Evolutionary conservation across 1,284 basidiomycete species (phyloP).

Genomic region (Phenoliferia sp.): DNA sequence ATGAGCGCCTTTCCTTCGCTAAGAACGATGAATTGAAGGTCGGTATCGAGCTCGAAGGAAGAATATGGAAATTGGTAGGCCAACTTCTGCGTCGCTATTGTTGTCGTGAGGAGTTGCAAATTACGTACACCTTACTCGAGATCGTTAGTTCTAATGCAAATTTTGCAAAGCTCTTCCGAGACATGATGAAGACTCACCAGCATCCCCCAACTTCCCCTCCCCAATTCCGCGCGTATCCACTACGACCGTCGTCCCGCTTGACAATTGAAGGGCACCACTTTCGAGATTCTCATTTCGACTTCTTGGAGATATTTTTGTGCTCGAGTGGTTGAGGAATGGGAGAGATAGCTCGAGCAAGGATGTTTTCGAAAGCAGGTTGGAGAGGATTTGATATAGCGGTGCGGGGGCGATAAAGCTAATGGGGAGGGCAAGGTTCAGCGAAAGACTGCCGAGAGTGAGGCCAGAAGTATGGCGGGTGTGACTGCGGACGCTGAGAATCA

Average conservation of each 20-base stretch:
- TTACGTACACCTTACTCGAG: slow-evolving; percentile 59
- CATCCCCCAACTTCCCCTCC: slow-evolving; percentile 34
- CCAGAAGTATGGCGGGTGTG: slow-evolving; percentile 60
- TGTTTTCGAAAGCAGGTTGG: slow-evolving; percentile 52
- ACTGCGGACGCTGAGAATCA: slow-evolving; percentile 44
- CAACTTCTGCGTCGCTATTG: slow-evolving; percentile 64
- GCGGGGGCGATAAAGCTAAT: slow-evolving; percentile 42
- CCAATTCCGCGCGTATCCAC: slow-evolving; percentile 47
- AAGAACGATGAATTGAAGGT: slow-evolving; percentile 61
- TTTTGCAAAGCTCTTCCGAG: too few relatives aligned
- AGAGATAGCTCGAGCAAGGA: slow-evolving; percentile 49
- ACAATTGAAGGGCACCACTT: slow-evolving; percentile 68
- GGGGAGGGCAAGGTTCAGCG: slow-evolving; percentile 57
- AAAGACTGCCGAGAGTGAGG: slow-evolving; percentile 63
- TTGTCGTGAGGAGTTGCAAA: slow-evolving; percentile 62
- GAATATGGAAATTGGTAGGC: slow-evolving; percentile 76
- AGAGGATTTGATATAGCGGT: slow-evolving; percentile 53
- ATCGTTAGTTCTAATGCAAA: neutral
- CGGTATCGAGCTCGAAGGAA: slow-evolving; percentile 66
- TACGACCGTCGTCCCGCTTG: slow-evolving; percentile 58
- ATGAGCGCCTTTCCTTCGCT: slow-evolving; percentile 55
- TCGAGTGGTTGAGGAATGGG: slow-evolving; percentile 51
- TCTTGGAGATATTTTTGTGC: slow-evolving; percentile 48
- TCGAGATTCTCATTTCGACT: slow-evolving; percentile 68
- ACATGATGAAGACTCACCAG: slow-evolving; percentile 11